Base-by-base conservation (phyloP, 2,329 filamentous ascomycete genomes). In the Bipolaris oryzae region DNA sequence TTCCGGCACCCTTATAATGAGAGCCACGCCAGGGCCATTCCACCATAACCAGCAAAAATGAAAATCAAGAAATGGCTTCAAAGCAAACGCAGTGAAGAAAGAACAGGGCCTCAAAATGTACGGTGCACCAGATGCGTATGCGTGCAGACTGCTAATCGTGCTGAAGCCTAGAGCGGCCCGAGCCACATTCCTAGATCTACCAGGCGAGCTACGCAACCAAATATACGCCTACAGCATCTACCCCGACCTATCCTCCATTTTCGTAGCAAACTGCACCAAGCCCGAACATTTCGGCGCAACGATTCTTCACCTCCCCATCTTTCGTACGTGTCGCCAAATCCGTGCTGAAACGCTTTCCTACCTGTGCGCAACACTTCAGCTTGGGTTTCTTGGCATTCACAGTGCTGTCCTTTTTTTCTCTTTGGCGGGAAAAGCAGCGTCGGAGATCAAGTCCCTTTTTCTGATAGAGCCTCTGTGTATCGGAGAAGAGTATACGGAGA, bases 161-260 rank as follows among this genome's bases (percentile, higher is more conserved):
- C 37, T 25, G 41, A 31, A 55, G 53, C 16, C 47, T 10, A 33
- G 15, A 18, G 21, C 16, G 13, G 25, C 35, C 15, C 11, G 21
- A n/a, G 25, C 35, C 10, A 33, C 43, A 11, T 57, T 70, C 38
- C 44, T 69, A 2, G 44, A 53, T 10, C 60, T 70, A 16, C 66
- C 68, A 16, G 66, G 65, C 35, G 68, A 70, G 49, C 42, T 69
- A 16, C 66, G 68, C 46, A 68, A 66, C 37, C 41, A 53, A 9
- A 68, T 70, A 15, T 70, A 69, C 45, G 42, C 53, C 21, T 44
- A 54, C 10, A 28, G 9, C 20, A 56, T 68, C 6, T 66, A 64
- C 38, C 57, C 59, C 3, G 23, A 53, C 6, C 44, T 58, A 15
- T 13, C 23, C 3, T n/a, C 16, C 7, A 7, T 66, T 23, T 38